phyloP scores from a whole-genome alignment of 805 yeast genomes.

The Wickerhamomyces bisporus region DNA sequence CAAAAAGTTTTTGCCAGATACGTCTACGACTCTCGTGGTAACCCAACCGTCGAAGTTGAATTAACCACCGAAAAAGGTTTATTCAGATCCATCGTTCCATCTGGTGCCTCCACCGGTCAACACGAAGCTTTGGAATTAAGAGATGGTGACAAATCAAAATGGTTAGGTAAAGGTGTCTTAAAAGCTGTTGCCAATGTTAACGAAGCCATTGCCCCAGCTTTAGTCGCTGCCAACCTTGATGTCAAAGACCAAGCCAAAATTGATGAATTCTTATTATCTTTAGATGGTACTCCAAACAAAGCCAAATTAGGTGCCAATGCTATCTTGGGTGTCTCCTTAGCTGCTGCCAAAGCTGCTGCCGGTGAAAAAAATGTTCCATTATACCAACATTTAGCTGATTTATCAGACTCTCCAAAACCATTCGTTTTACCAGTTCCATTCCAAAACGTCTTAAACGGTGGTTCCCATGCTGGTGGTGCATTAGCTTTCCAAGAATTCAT shows the following conservation, averaged over 20 bases:
- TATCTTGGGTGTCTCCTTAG: conserved; percentile 95
- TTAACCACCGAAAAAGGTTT: conserved; percentile 86
- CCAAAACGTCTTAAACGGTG: conserved; percentile 99
- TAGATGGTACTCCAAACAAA: conserved; percentile 98
- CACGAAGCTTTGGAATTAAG: conserved; percentile 98
- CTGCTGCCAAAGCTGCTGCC: conserved; percentile 97
- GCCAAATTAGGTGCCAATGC: conserved; percentile 98
- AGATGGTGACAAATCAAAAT: conserved; percentile 95
- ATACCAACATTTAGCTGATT: conserved; percentile 83
- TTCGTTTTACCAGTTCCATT: conserved; percentile 97
- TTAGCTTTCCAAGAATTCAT: conserved; percentile 99
- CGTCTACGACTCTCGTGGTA: conserved; percentile 99
- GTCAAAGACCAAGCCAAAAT: conserved; percentile 81
- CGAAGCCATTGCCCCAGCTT: conserved; percentile 90
- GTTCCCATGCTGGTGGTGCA: conserved; percentile 99
- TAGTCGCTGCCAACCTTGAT: conserved; percentile 73
- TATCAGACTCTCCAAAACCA: conserved; percentile 69
- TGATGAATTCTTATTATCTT: conserved; percentile 77
- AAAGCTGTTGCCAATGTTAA: conserved; percentile 97
- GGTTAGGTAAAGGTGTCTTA: conserved; percentile 98
- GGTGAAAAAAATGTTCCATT: conserved; percentile 92
- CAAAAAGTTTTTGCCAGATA: conserved; percentile 88
- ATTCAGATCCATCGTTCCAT: conserved; percentile 97
- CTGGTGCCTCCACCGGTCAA: conserved; percentile 99
- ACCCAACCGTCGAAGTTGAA: conserved; percentile 99